A percentile compares a stretch with the other conserved stretches of the same genome.
Conservation (phyloP, 2,329 filamentous ascomycete genomes). For the Nemania abortiva region DNA sequence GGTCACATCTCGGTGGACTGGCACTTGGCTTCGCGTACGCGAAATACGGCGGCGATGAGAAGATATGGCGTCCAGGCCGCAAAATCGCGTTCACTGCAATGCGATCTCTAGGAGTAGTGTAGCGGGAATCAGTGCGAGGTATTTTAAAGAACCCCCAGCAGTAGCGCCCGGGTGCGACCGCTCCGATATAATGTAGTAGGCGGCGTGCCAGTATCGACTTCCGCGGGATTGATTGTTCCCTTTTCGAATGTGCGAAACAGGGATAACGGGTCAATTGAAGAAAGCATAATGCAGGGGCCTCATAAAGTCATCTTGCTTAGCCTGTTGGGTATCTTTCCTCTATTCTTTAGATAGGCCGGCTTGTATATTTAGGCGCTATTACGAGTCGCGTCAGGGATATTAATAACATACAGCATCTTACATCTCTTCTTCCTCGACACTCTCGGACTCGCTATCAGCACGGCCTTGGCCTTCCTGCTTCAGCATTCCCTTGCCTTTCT, state of each 20-base stretch:
- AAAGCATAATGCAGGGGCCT: neutral
- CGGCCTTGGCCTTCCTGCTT: conserved; percentile 48
- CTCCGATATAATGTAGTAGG: no score
- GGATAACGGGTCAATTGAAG: neutral
- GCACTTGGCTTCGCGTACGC: conserved; percentile 44
- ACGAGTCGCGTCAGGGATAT: neutral
- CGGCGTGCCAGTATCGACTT: neutral
- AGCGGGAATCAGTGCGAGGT: no score
- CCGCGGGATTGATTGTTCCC: neutral
- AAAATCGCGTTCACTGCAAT: conserved; percentile 43
- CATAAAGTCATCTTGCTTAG: neutral
- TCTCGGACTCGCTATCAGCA: conserved; percentile 50
- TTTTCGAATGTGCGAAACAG: neutral
- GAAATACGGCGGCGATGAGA: conserved; percentile 40
- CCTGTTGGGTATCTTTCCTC: conserved; percentile 1
- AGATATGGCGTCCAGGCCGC: conserved; percentile 45
- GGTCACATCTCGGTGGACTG: conserved; percentile 45
- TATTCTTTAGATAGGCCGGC: conserved; percentile 8
- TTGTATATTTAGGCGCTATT: conserved; percentile 23
- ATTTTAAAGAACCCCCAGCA: neutral
- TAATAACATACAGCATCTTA: conserved; percentile 29
- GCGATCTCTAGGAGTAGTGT: conserved; percentile 43
- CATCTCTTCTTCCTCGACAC: conserved; percentile 44
- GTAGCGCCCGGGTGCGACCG: no score
- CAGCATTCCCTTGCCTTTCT: conserved; percentile 55